Evolutionary conservation across 2,329 filamentous ascomycete genomes (phyloP).

Genomic region (Colletotrichum siamense): DNA sequence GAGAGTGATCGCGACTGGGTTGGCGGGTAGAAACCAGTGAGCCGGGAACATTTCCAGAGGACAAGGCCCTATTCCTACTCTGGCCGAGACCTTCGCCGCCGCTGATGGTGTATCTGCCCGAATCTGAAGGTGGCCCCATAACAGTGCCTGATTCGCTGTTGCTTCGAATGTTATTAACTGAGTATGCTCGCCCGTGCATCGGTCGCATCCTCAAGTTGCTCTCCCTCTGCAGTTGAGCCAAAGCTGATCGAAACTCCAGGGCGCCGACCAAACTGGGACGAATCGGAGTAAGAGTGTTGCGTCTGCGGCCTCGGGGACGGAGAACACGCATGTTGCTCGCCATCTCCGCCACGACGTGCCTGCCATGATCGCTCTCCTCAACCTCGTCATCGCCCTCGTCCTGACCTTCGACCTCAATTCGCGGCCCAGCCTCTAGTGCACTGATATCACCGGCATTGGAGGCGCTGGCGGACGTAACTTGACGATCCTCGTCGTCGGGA

Average conservation of each 20-base stretch:
- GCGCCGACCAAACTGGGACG: slow-evolving; percentile 92
- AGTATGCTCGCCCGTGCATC: slow-evolving; percentile 68
- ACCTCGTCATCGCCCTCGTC: slow-evolving; percentile 46
- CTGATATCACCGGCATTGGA: slow-evolving; percentile 41
- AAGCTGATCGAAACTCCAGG: slow-evolving; percentile 88
- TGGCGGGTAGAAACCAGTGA: slow-evolving; percentile 1
- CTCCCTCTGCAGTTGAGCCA: slow-evolving; percentile 85
- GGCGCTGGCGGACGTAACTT: slow-evolving; percentile 19
- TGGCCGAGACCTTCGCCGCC: slow-evolving; percentile 16
- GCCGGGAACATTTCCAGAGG: slow-evolving; percentile 47
- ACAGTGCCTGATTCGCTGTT: slow-evolving; percentile 14
- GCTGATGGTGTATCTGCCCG: slow-evolving; percentile 17
- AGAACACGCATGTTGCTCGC: slow-evolving; percentile 91
- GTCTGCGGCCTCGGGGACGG: slow-evolving; percentile 67
- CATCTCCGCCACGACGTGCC: slow-evolving; percentile 79
- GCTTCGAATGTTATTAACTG: slow-evolving; percentile 29
- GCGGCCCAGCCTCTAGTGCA: slow-evolving; percentile 48
- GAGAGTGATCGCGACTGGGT: slow-evolving; percentile 10
- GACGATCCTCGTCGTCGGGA: slow-evolving; percentile 46
- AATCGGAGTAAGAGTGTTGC: slow-evolving; percentile 83
- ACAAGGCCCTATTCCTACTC: slow-evolving; percentile 48
- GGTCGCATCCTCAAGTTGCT: slow-evolving; percentile 76
- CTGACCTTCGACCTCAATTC: slow-evolving; percentile 52
- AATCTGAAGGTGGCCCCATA: slow-evolving; percentile 6
- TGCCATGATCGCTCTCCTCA: slow-evolving; percentile 60